Base-by-base conservation (phyloP, 257 asterid genomes). In the Striga asiatica region DNA sequence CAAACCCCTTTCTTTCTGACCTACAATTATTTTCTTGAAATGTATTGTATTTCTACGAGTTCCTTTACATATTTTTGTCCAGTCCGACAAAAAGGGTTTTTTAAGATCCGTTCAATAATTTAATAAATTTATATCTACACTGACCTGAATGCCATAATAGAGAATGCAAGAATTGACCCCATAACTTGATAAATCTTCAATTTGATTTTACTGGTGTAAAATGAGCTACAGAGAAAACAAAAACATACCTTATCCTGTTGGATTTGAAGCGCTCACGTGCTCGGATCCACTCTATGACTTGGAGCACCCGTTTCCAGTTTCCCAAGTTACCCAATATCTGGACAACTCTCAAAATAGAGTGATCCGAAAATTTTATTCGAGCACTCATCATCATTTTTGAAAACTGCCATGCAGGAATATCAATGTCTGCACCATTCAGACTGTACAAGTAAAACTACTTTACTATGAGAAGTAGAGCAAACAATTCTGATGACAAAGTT, bases 391-490 rank as follows among this genome's bases (percentile, higher is more conserved):
- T 87, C 81, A 75, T 87, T 71, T 81, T 66, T 43, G 92, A 68
- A 80, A 91, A 91, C 84, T 76, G 78, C 98, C 98, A 91, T 74
- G 84, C 98, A 4, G 98, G 98, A 61, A 91, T 87, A 74, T 82
- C 81, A 66, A 91, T 75, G 82, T 87, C 95, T 83, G 96, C 96
- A 80, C 96, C 98, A 80, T 91, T 87, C 70, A 91, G 72, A 82
- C 98, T 91, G 98, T 75, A 73, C 48, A 79, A 89, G 85, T 72
- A 79, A 39, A 81, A 81, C 70, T 74, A 77, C 71, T 81, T 83
- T 52, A 69, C 74, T 60, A 69, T 37, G 53, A 73, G 67, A 29
- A 54, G 50, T 63, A 65, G 60, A 70, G 62, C 62, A 71, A 28
- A 55, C 19, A 51, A 58, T 56, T 28, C 38, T 19, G 31, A 46